A percentile compares a stretch with the other conserved stretches of the same genome.
phyloP scores from a whole-genome alignment of 106 monocot species.

The Gastrodia elata region DNA sequence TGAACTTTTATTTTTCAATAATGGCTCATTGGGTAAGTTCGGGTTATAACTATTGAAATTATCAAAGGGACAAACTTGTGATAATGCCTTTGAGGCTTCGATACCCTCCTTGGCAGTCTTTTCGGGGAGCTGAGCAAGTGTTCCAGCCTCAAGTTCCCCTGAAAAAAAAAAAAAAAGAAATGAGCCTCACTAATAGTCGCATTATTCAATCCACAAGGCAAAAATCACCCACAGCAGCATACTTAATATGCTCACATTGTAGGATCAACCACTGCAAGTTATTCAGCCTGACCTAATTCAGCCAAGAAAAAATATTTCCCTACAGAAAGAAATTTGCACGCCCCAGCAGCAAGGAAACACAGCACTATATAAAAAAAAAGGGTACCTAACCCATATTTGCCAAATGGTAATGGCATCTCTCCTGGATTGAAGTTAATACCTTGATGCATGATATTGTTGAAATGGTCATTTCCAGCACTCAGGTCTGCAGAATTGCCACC shows the following conservation, averaged over 20 bases:
- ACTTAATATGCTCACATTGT: not conserved
- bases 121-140: conserved; percentile 12
- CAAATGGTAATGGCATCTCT: not conserved
- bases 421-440: conserved; percentile 16
- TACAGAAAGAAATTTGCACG: not conserved
- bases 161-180: conserved; percentile 11
- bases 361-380: not conserved
- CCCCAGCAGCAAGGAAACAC: not conserved
- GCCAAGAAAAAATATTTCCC: not conserved
- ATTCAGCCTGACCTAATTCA: conserved; percentile 3
- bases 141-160: conserved; percentile 23
- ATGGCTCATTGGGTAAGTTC: conserved; percentile 15
- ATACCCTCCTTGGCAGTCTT: conserved; percentile 6
- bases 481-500: conserved; percentile 1
- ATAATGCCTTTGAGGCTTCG: not conserved
- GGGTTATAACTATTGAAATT: conserved; percentile 3
- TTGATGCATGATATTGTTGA: conserved; percentile 5
- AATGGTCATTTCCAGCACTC: conserved; percentile 9
- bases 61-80: not conserved
- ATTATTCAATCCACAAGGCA: not conserved
- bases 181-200: not conserved
- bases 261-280: not conserved
- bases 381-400: not conserved
- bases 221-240: not conserved
- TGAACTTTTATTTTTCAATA: conserved; percentile 12